Evolutionary conservation across 2,329 filamentous ascomycete species (phyloP), one percentile per base, ranked within the genome.

Genomic region (Phialophora chinensis): DNA sequence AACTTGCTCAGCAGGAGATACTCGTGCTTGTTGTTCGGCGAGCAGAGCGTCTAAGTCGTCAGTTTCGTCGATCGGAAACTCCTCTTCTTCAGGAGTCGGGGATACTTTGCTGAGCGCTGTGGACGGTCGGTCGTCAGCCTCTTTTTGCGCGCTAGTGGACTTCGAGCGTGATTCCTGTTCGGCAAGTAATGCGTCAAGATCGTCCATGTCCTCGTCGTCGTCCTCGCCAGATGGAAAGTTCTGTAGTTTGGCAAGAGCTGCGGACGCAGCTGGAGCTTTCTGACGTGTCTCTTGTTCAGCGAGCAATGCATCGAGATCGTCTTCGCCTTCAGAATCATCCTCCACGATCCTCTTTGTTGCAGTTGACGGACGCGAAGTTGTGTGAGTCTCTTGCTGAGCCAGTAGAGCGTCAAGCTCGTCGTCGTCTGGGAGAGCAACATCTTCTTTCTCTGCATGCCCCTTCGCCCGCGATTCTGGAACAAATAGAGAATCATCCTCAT

Each of bases 141-240:
- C 35, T 33, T 68, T 67, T 38, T 69, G 66, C 52, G 52, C 50
- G 35, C 60, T 66, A 31, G 65, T 52, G 10, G 20, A 27, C 2
- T n/a, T 47, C n/a, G 60, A 47, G 27, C 60, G 50, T 29, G 65
- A 62, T 55, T 71, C 69, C 44, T 72, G 69, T 54, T 72, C 68
- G 25, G 72, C 72, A 3, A 73, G 60, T 27, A 73, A 52, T 10
- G 71, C 72, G 60, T 73, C 72, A n/a, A 73, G 70, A 61, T 73
- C 72, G 50, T 73, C 72, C 60, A 72, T 66, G 44, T 69, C 71
- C 62, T 71, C 70, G 12, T 65, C 68, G 49, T 72, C 70, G 7
- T 56, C 23, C 20, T 69, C 58, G 23, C 6, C 49, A 27, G 27
- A 52, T 14, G 23, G 25, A 10, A 14, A 17, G 49, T 55, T 23